Evolutionary conservation across 2,329 filamentous ascomycete species (phyloP).

Genomic region (Fonsecaea pugnacius): DNA sequence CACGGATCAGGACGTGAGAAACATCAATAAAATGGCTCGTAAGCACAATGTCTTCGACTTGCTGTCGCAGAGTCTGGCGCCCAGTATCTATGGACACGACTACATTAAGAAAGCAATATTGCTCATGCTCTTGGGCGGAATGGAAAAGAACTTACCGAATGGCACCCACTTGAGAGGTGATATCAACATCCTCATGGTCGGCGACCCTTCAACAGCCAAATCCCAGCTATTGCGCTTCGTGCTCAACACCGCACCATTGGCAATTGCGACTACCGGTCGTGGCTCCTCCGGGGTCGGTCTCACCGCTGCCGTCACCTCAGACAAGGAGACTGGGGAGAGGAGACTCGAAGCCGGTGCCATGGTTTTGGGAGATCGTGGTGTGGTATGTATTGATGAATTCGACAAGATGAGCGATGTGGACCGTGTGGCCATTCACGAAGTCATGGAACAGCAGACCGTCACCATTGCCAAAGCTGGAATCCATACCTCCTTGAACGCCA

Average conservation of each 20-base stretch:
- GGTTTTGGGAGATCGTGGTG: slow-evolving; percentile 95
- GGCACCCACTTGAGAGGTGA: slow-evolving; percentile 97
- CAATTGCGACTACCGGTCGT: slow-evolving; percentile 94
- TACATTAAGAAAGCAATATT: slow-evolving; percentile 98
- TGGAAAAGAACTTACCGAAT: slow-evolving; percentile 98
- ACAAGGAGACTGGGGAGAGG: slow-evolving; percentile 96
- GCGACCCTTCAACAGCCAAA: slow-evolving; percentile 96
- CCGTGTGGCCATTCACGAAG: slow-evolving; percentile 98
- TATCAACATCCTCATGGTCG: slow-evolving; percentile 99
- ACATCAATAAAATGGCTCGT: slow-evolving; percentile 97
- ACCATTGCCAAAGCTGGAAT: slow-evolving; percentile 99
- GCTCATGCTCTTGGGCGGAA: slow-evolving; percentile 90
- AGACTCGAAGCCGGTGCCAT: slow-evolving; percentile 96
- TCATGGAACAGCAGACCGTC: slow-evolving; percentile 99
- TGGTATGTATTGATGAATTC: slow-evolving; percentile 99
- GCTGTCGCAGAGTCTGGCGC: slow-evolving; percentile 89
- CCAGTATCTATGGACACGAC: slow-evolving; percentile 95
- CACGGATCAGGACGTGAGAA: slow-evolving; percentile 94
- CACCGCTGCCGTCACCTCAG: slow-evolving; percentile 91
- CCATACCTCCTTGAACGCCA: slow-evolving; percentile 93
- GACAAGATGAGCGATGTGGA: slow-evolving; percentile 99
- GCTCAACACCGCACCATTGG: slow-evolving; percentile 91
- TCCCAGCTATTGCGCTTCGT: slow-evolving; percentile 98
- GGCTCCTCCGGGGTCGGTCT: slow-evolving; percentile 97
- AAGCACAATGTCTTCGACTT: slow-evolving; percentile 92